Conservation (phyloP, 148 eudicot genomes). For the Pharnaceum exiguum region DNA sequence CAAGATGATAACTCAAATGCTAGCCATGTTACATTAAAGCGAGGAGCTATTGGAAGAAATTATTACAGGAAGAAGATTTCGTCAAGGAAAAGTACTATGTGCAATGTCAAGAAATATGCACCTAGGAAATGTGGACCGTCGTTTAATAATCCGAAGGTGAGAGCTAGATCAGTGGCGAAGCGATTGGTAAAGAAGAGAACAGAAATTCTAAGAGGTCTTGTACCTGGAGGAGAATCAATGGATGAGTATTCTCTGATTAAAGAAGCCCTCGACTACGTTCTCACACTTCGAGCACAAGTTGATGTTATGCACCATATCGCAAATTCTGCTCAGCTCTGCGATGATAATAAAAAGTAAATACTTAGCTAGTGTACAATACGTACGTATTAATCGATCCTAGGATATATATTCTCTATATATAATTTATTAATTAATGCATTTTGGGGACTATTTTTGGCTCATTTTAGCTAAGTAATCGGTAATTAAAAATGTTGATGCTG, state of each 20-base stretch:
- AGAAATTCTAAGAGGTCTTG: constrained; percentile 47
- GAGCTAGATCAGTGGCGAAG: constrained; percentile 37
- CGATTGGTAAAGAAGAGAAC: constrained; percentile 58
- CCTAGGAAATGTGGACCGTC: constrained; percentile 11
- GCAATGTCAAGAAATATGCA: no score
- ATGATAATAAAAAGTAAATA: neutral
- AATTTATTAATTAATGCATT: no score
- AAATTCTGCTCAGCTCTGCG: constrained; percentile 20
- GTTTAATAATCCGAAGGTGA: constrained; percentile 15
- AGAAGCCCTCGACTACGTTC: constrained; percentile 76
- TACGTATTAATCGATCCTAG: no score
- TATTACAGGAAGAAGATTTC: neutral
- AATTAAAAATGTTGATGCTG: no score
- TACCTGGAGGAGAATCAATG: constrained; percentile 72
- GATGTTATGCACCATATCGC: constrained; percentile 68
- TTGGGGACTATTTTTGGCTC: no score
- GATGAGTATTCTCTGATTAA: constrained; percentile 47
- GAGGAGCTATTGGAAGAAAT: neutral
- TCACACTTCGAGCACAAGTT: constrained; percentile 58
- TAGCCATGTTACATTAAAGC: neutral
- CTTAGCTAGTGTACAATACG: no score
- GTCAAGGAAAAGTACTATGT: constrained; percentile 9
- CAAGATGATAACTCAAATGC: neutral
- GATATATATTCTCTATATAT: no score
- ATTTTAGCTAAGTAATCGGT: no score